A percentile compares a stretch with the other conserved stretches of the same genome.
These are phyloP conservation scores for Calvatia gigantea DNA, from an alignment of 768 basidiomycete species.

Conservation along the genomic window DNA sequence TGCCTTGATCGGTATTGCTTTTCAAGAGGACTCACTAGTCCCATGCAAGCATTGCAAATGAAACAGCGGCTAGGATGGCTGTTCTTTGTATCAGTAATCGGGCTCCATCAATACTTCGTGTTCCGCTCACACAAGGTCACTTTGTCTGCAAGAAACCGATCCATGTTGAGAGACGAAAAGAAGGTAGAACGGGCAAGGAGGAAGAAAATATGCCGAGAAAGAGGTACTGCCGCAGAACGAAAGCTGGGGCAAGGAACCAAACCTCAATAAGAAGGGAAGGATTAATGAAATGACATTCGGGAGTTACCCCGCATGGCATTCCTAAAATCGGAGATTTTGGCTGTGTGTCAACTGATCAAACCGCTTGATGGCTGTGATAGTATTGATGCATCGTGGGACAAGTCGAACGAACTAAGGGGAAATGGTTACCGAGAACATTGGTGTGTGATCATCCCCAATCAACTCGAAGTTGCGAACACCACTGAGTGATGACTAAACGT, in stretches of 20 bases:
- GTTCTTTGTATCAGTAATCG: neutral
- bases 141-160: neutral
- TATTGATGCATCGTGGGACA: neutral
- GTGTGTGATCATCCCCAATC: neutral
- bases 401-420: no score
- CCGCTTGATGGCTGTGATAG: neutral
- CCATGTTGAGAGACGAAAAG: neutral
- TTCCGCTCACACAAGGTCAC: neutral
- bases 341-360: neutral
- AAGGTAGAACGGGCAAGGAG: neutral
- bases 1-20: no score
- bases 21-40: neutral
- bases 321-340: neutral
- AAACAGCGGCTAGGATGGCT: slow-evolving; percentile 1
- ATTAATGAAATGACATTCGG: neutral
- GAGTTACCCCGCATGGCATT: neutral
- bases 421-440: neutral
- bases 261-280: neutral
- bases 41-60: slow-evolving; percentile 5
- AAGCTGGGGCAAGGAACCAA: neutral
- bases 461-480: no score
- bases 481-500: no score
- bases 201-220: no score
- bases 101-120: neutral
- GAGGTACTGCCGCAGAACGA: neutral